phyloP scores from a whole-genome alignment of 768 basidiomycete species.

The Clavaria fumosa region DNA sequence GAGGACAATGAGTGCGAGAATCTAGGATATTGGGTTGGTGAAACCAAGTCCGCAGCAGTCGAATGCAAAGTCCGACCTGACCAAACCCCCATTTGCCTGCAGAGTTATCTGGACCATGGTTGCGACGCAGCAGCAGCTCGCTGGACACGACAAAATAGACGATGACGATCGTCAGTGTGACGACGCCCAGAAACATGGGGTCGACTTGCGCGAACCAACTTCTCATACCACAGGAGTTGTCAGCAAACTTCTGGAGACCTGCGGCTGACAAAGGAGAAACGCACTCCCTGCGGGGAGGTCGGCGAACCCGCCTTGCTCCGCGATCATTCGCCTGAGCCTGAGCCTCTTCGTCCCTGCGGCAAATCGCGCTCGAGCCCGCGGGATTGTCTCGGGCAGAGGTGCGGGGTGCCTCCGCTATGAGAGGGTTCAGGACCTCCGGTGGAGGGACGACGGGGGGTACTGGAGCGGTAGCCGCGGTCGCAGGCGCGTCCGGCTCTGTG shows the following conservation, averaged over 20 bases:
- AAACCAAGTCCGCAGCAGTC: no score
- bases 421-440: background rate
- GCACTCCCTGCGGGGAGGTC: background rate
- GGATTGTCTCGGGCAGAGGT: background rate
- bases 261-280: background rate
- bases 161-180: conserved; percentile 24
- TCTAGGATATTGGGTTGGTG: conserved; percentile 11
- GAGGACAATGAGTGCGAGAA: conserved; percentile 26
- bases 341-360: background rate
- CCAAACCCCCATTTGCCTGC: conserved; percentile 23
- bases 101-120: conserved; percentile 15
- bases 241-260: background rate
- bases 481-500: background rate
- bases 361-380: background rate
- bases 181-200: conserved; percentile 26
- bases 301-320: background rate
- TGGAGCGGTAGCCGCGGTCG: background rate
- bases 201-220: conserved; percentile 22
- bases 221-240: conserved; percentile 11
- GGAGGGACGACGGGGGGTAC: background rate
- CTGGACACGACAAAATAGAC: conserved; percentile 26
- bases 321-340: conserved; percentile 3
- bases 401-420: background rate
- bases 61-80: no score
- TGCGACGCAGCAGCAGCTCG: conserved; percentile 21